Percentiles rank a stretch among this genome's conserved stretches.
Conservation (phyloP, 345 rosid genomes). For the Gossypium stocksii region DNA sequence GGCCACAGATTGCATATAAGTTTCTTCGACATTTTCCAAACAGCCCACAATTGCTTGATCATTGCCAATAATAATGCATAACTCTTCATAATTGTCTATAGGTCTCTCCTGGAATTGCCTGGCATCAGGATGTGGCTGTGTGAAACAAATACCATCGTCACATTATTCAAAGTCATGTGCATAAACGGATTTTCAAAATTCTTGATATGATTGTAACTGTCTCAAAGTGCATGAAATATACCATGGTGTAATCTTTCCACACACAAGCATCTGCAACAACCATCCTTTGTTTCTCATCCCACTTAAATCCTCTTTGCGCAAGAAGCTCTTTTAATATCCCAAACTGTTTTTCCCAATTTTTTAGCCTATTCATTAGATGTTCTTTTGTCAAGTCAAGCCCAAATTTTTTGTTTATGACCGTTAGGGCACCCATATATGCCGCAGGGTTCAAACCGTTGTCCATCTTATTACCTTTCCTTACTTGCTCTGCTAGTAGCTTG, state of each 20-base stretch:
- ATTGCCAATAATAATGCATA: neutral
- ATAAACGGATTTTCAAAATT: neutral
- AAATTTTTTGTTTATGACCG: slow-evolving; percentile 6
- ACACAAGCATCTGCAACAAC: slow-evolving; percentile 9
- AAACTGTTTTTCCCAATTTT: slow-evolving; percentile 11
- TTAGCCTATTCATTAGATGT: slow-evolving; percentile 12
- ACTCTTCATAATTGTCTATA: slow-evolving; percentile 13
- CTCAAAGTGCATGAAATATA: neutral
- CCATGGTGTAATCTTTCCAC: slow-evolving; percentile 16
- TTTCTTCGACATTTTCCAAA: neutral
- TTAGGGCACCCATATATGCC: slow-evolving; percentile 10
- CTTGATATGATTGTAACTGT: neutral
- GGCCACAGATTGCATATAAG: neutral
- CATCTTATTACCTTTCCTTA: slow-evolving; percentile 10
- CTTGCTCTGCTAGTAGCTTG: slow-evolving; percentile 12
- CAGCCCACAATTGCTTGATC: slow-evolving; percentile 1
- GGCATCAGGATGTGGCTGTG: slow-evolving; percentile 12
- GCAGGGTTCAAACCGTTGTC: slow-evolving; percentile 7
- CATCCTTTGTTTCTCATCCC: slow-evolving; percentile 17
- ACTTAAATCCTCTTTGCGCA: slow-evolving; percentile 12
- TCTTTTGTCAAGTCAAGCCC: slow-evolving; percentile 14
- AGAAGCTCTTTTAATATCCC: slow-evolving; percentile 9
- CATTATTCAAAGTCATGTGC: neutral
- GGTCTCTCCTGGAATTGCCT: slow-evolving; percentile 3
- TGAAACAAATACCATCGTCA: neutral